Evolutionary conservation across 148 eudicot genomes (phyloP).

Genomic region (Rhododendron molle): DNA sequence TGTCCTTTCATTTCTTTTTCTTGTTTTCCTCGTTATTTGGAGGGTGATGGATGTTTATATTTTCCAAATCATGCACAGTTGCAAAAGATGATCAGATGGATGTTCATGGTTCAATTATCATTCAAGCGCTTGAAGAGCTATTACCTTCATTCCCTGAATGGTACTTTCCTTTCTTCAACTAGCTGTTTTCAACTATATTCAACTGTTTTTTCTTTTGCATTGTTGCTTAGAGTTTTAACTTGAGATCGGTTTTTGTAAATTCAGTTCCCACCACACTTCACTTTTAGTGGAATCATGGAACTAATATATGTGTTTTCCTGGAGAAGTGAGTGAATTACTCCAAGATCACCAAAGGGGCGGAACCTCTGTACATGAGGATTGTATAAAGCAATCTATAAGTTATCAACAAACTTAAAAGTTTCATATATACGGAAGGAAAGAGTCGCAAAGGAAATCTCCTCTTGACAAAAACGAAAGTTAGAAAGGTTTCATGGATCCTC

Average conservation of each 20-base stretch:
- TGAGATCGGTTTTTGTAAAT: neutral
- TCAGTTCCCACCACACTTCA: neutral
- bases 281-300: neutral
- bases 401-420: neutral
- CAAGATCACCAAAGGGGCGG: neutral
- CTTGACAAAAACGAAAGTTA: neutral
- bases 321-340: neutral
- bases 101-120: conserved; percentile 23
- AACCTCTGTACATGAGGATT: neutral
- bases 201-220: neutral
- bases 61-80: conserved; percentile 15
- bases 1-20: neutral
- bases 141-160: conserved; percentile 41
- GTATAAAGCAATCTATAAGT: neutral
- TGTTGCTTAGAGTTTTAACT: neutral
- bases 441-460: neutral
- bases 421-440: neutral
- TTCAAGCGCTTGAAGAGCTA: conserved; percentile 36
- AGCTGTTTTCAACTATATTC: neutral
- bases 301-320: neutral
- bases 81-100: conserved; percentile 18
- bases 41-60: neutral
- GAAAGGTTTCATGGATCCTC: neutral
- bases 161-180: conserved; percentile 17
- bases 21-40: neutral